Base-by-base conservation (phyloP, 306 rosid genomes). In the Castanopsis chinensis region DNA sequence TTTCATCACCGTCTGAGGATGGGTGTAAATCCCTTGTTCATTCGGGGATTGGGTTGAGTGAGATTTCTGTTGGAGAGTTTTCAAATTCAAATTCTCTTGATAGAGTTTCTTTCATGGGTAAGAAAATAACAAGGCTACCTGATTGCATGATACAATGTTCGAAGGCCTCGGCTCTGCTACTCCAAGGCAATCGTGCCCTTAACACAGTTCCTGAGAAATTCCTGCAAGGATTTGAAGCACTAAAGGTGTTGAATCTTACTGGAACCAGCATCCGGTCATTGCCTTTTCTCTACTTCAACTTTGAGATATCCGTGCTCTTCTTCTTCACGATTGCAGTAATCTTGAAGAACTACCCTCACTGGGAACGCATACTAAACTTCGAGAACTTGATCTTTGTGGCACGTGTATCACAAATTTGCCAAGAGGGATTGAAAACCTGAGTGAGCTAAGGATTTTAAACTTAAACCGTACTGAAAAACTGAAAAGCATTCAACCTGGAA, bases 221-320 rank as follows among this genome's bases (percentile, higher is more conserved):
- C 25, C 43, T 80, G 12, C 74, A 10, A 23, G 78, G 30, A 35
- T 37, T 37, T 73, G 17, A 43, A 73, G 68, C 72, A 43, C 23
- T 73, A 4, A 64, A 69, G 60, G 52, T 64, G n/a, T 35, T 80
- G 69, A 37, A 73, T 73, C 9, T 80, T 11, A 35, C 69, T 21
- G 3, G 18, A 37, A 80, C 83, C 20, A 7, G 3, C 4, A 73
- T 80, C 68, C 12, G 13, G 3, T 60, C 74, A 64, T 37, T 80
- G 78, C 78, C 83, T 54, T 17, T 80, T 80, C 83, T 73, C 45
- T 80, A 52, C 59, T 53, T 73, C 74, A 73, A 25, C 69, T 80
- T 23, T 12, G 59, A 4, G 83, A 80, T 41, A 69, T 80, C 0
- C 35, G 52, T 51, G 76, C 74, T 54, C 83, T 80, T 65, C 58